Percentiles rank a stretch among this genome's conserved stretches.
Evolutionary conservation across 129 eudicot genomes (phyloP).

Genomic region (Dittrichia graveolens): DNA sequence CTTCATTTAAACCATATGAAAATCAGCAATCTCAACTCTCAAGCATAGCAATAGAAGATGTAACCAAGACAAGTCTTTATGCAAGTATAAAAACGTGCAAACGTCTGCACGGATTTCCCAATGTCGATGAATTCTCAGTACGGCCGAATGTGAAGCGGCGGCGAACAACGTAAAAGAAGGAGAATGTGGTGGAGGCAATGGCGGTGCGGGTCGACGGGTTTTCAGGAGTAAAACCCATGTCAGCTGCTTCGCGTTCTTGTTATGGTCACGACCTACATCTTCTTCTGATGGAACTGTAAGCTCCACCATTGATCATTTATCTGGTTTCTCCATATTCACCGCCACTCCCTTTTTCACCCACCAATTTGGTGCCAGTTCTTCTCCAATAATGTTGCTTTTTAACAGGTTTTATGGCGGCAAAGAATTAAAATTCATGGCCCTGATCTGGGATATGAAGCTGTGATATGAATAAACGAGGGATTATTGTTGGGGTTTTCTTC

Average conservation of each 20-base stretch:
- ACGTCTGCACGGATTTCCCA: background rate
- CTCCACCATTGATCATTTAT: constrained; percentile 77
- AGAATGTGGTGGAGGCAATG: constrained; percentile 59
- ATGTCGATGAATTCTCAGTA: constrained; percentile 5
- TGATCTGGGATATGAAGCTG: too few relatives aligned
- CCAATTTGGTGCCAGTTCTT: constrained; percentile 58
- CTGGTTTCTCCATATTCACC: constrained; percentile 80
- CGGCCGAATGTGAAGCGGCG: constrained; percentile 18
- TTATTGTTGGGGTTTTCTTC: too few relatives aligned
- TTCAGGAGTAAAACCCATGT: constrained; percentile 81
- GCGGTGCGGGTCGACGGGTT: constrained; percentile 82
- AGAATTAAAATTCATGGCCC: too few relatives aligned
- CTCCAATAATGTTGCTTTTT: background rate
- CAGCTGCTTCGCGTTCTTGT: constrained; percentile 77
- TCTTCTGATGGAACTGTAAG: constrained; percentile 47
- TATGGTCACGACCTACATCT: constrained; percentile 29
- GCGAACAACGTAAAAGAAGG: constrained; percentile 44
- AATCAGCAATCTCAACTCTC: too few relatives aligned
- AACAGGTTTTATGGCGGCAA: too few relatives aligned
- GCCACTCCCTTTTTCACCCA: constrained; percentile 61
- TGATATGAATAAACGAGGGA: too few relatives aligned
- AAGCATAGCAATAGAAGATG: constrained; percentile 1
- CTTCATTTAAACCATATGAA: too few relatives aligned
- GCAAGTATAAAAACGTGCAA: constrained; percentile 13
- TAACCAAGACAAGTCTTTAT: constrained; percentile 27